Evolutionary conservation across 1,139 yeast species (phyloP), one percentile per base, ranked within the genome.

Genomic region (Taiozyma onychis): DNA sequence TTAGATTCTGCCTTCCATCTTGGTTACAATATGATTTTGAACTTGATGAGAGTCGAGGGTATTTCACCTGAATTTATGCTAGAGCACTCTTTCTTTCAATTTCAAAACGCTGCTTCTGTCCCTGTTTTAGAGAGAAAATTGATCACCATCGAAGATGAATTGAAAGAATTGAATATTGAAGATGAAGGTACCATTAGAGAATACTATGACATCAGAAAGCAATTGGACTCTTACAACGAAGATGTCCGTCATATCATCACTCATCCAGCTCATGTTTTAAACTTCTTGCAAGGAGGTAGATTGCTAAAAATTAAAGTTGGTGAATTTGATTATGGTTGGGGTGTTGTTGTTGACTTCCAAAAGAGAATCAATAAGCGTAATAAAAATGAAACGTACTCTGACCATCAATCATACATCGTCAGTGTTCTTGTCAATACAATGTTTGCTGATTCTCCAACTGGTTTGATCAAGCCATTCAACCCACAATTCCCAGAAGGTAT

Each of bases 21-120:
- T 55, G 97, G 97, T 18, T 95, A 95, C 70, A 95, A 93, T 67
- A 95, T 95, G 99, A 88, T 93, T 64, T 77, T 93, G 67, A 95
- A 95, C 65, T 76, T 95, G 67, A 81, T 93, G 85, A 81, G 99
- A 65, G 99, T 95, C 16, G 99, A 93, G 70, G 98, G 99, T 53
- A 89, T 95, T 50, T 90, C 98, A 0, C 99, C 99, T 0, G 99
- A 95, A 67, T 95, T 86, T 58, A 91, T 95, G 97, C 77, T 95
- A 60, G 96, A 90, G 65, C 80, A 86, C 59, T 93, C 99, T 4
- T 95, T 95, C 64, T 93, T 74, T 71, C 99, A 95, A 69, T 95
- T 91, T 66, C 99, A 95, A 67, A 91, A 88, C 66, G 90, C 95
- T 10, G 81, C 95, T 10, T 81, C 93, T 27, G 95, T 95, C 9